Base-by-base conservation (phyloP, 1,284 basidiomycete species). In the Cutaneotrichosporon cutaneum region DNA sequence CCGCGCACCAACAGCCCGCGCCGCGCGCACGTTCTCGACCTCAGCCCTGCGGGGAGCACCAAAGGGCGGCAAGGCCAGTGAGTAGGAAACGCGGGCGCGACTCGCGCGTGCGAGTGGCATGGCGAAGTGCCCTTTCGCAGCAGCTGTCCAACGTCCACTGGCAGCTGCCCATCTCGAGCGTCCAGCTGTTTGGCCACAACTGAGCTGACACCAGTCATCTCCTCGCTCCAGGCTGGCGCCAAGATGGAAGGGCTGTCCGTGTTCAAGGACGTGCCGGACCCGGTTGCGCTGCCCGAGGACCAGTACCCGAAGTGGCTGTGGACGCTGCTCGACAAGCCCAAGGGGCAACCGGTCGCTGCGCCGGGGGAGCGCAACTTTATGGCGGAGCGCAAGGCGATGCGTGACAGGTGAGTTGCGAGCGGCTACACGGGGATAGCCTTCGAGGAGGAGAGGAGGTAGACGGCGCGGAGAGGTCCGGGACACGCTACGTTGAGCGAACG, bases 301-400 rank as follows among this genome's bases (percentile, higher is more conserved):
- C 86, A 89, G 70, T 96, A 97, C 77, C 94, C 94, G 1, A 75
- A 85, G 4, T 96, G 94, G 94, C 78, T 97, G 50, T 97, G 93
- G 92, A 87, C 83, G 24, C 75, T 94, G 48, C 80, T 92, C 39
- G 75, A 74, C 33, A 65, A 69, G 54, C 64, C 66, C 16, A 65
- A 53, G 61, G 57, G 64, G n/a, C 47, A 59, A 27, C 42, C 68
- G 26, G 27, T 60, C 59, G 56, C 56, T 30, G 51, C 56, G 54
- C 63, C 66, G 58, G 68, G 67, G n/a, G 57, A 70, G 65, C 66
- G 72, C 26, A 73, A 78, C 68, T 70, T 72, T 54, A 50, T 59
- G 44, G 62, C 65, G 36, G 75, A 77, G 73, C 75, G 75, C 61
- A 74, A 69, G 65, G 69, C 70, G 32, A 65, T 78, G 68, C 68